phyloP scores from a whole-genome alignment of 768 basidiomycete genomes.

The Mycena rebaudengoi region DNA sequence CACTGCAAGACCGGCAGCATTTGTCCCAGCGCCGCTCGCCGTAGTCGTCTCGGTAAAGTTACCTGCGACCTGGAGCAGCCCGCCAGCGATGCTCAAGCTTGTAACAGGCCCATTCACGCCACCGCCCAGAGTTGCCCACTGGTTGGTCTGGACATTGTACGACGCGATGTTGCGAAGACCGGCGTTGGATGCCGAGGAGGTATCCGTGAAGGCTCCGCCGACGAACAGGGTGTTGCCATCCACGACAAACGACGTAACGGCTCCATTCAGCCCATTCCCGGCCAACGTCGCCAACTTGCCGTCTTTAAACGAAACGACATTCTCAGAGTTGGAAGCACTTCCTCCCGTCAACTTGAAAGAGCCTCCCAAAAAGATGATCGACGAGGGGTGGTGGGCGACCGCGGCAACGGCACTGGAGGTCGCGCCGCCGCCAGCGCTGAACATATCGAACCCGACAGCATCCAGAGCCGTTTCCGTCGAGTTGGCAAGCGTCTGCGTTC shows the following conservation, averaged over 20 bases:
- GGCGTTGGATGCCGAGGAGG: constrained; percentile 61
- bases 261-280: constrained; percentile 80
- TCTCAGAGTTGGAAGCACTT: constrained; percentile 63
- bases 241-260: constrained; percentile 73
- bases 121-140: constrained; percentile 74
- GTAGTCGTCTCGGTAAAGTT: constrained; percentile 67
- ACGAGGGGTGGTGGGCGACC: constrained; percentile 74
- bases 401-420: constrained; percentile 55
- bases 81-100: constrained; percentile 58
- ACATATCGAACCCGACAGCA: constrained; percentile 65
- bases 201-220: constrained; percentile 89
- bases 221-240: constrained; percentile 75
- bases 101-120: constrained; percentile 84
- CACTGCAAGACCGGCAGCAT: constrained; percentile 71
- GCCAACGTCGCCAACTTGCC: constrained; percentile 63
- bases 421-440: constrained; percentile 64
- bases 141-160: constrained; percentile 71
- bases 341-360: constrained; percentile 71
- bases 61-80: constrained; percentile 72
- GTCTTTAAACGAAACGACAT: constrained; percentile 77
- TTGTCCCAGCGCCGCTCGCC: constrained; percentile 42
- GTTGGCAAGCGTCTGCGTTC: constrained; percentile 70
- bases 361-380: constrained; percentile 78
- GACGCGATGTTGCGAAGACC: constrained; percentile 68
- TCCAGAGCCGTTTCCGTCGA: constrained; percentile 76